Evolutionary conservation across 2,329 filamentous ascomycete genomes (phyloP).

Genomic region (Pseudocercospora fijiensis): DNA sequence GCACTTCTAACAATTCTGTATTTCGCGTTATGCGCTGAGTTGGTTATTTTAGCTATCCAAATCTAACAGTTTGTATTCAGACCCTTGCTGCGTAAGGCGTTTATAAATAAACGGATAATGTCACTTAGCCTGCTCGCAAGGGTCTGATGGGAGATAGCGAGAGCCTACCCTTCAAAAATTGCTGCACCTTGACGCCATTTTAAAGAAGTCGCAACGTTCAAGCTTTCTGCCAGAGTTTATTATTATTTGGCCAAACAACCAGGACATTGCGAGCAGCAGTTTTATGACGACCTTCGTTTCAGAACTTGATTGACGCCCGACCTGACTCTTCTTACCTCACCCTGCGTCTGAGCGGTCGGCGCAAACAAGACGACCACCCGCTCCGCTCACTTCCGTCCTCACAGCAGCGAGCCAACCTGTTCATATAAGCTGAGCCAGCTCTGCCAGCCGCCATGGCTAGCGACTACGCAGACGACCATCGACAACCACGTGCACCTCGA

Average conservation of each 20-base stretch:
- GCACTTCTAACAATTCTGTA: too few species aligned
- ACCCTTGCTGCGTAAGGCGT: too few species aligned
- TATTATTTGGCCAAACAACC: neutral
- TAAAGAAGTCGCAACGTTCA: neutral
- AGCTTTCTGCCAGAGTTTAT: neutral
- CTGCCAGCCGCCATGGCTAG: slow-evolving; percentile 3
- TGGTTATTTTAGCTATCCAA: too few species aligned
- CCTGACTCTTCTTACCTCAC: slow-evolving; percentile 1
- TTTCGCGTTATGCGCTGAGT: too few species aligned
- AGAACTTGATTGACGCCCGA: neutral
- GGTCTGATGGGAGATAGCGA: too few species aligned
- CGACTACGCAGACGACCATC: slow-evolving; percentile 8
- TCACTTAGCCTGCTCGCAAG: too few species aligned
- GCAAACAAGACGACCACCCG: neutral
- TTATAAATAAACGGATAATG: too few species aligned
- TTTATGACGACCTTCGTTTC: neutral
- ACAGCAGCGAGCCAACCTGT: neutral
- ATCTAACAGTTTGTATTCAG: too few species aligned
- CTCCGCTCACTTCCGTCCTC: neutral
- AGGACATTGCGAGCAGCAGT: neutral
- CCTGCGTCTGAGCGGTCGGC: slow-evolving; percentile 1
- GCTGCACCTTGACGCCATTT: slow-evolving; percentile 5
- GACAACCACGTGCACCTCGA: slow-evolving; percentile 8
- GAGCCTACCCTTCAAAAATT: neutral
- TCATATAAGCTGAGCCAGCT: slow-evolving; percentile 1